Percentiles rank a stretch among this genome's conserved stretches.
These are phyloP conservation scores for Microbotryum silenes-acaulis DNA, from an alignment of 1,284 basidiomycete genomes.

Conservation along the genomic window DNA sequence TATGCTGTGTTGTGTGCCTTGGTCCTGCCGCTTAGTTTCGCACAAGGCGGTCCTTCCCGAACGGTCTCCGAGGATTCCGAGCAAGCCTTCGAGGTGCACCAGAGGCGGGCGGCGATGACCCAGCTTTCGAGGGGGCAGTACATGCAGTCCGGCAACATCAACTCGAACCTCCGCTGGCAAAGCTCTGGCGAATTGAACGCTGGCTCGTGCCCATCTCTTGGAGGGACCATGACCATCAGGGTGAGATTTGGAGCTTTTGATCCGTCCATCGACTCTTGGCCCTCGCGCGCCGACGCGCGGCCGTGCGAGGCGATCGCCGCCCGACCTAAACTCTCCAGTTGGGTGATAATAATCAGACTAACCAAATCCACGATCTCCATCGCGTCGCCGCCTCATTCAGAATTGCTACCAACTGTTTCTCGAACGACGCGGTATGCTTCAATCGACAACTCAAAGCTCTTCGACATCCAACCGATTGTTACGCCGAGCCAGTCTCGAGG, in stretches of 20 bases:
- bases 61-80: too few relatives aligned
- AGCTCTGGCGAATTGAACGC: conserved; percentile 15
- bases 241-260: not conserved
- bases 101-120: too few relatives aligned
- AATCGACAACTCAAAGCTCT: not conserved
- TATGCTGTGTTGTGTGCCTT: too few relatives aligned
- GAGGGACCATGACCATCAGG: too few relatives aligned
- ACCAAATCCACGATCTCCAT: not conserved
- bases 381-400: not conserved
- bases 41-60: too few relatives aligned
- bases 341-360: not conserved
- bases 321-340: not conserved
- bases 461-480: not conserved
- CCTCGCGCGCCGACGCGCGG: too few relatives aligned
- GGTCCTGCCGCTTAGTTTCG: too few relatives aligned
- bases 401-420: not conserved
- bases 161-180: conserved; percentile 23
- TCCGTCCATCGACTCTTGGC: too few relatives aligned
- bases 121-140: too few relatives aligned
- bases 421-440: not conserved
- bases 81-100: too few relatives aligned
- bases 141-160: conserved; percentile 12
- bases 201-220: not conserved
- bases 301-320: not conserved
- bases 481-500: not conserved